Evolutionary conservation across 805 yeast species (phyloP).

Genomic region (Kazachstania taianensis): DNA sequence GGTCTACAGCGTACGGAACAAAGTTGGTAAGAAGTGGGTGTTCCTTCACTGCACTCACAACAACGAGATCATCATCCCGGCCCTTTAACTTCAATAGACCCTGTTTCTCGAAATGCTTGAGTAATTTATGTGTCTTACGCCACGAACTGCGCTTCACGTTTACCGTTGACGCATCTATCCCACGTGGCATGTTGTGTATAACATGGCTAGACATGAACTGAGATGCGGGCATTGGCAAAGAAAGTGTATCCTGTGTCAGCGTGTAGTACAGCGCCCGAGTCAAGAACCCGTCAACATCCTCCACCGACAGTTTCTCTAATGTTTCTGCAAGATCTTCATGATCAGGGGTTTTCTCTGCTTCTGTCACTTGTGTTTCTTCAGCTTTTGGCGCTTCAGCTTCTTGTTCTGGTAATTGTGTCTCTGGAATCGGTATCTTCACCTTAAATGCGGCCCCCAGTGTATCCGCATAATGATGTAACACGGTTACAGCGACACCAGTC

Average conservation of each 20-base stretch:
- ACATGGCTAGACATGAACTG: constrained; percentile 63
- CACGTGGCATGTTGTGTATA: constrained; percentile 61
- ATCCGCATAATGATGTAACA: constrained; percentile 63
- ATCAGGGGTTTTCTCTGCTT: constrained; percentile 6
- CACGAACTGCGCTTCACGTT: constrained; percentile 74
- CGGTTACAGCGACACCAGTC: constrained; percentile 68
- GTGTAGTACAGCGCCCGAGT: constrained; percentile 62
- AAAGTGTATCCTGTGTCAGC: constrained; percentile 44
- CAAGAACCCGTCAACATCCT: constrained; percentile 69
- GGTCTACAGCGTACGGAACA: constrained; percentile 45
- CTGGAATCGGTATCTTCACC: constrained; percentile 36
- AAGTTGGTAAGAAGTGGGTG: constrained; percentile 40
- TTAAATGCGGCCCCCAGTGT: constrained; percentile 45
- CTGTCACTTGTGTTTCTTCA: constrained; percentile 4
- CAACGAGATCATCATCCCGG: constrained; percentile 66
- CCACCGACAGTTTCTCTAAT: constrained; percentile 36
- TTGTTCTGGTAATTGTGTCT: constrained; percentile 4
- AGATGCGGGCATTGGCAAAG: constrained; percentile 63
- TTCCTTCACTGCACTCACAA: constrained; percentile 42
- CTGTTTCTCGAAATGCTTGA: constrained; percentile 78
- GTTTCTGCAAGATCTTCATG: constrained; percentile 27
- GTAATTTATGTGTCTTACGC: constrained; percentile 79
- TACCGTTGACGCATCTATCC: constrained; percentile 38
- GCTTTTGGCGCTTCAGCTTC: constrained; percentile 5
- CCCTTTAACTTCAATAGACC: constrained; percentile 66